These are phyloP conservation scores for Lachnellula hyalina DNA, from an alignment of 2,329 filamentous ascomycete species.

Conservation along the genomic window DNA sequence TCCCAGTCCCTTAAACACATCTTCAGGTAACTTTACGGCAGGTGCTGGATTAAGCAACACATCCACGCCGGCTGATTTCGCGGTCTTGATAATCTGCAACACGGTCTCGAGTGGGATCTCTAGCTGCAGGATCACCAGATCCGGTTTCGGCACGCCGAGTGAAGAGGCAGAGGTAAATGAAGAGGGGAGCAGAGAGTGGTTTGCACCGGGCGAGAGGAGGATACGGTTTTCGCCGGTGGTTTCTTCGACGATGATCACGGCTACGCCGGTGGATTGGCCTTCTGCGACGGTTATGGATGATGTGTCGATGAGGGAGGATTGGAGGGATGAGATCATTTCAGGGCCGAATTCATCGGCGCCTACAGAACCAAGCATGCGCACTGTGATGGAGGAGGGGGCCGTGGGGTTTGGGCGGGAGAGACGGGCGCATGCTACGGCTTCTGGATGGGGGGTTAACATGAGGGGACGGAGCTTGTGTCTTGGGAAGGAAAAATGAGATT, in stretches of 20 bases:
- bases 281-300: constrained; percentile 43
- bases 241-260: constrained; percentile 71
- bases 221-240: constrained; percentile 72
- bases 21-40: constrained; percentile 61
- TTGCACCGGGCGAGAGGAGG: constrained; percentile 67
- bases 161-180: constrained; percentile 34
- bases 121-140: constrained; percentile 71
- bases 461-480: neutral
- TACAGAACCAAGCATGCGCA: constrained; percentile 71
- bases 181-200: constrained; percentile 43
- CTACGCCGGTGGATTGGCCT: constrained; percentile 58
- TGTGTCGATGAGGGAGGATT: constrained; percentile 57
- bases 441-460: neutral
- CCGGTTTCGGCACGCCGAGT: constrained; percentile 41
- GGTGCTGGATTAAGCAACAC: constrained; percentile 85
- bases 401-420: constrained; percentile 55
- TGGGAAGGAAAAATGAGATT: neutral
- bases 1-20: constrained; percentile 61
- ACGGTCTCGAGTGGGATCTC: constrained; percentile 67
- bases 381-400: constrained; percentile 33
- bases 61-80: constrained; percentile 44
- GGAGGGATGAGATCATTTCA: constrained; percentile 53
- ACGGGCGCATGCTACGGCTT: constrained; percentile 77
- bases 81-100: constrained; percentile 52
- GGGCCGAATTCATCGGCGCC: constrained; percentile 63